Evolutionary conservation across 176 grass and related monocot genomes (phyloP), one percentile per base, ranked within the genome.

Genomic region (Ensete glaucum): DNA sequence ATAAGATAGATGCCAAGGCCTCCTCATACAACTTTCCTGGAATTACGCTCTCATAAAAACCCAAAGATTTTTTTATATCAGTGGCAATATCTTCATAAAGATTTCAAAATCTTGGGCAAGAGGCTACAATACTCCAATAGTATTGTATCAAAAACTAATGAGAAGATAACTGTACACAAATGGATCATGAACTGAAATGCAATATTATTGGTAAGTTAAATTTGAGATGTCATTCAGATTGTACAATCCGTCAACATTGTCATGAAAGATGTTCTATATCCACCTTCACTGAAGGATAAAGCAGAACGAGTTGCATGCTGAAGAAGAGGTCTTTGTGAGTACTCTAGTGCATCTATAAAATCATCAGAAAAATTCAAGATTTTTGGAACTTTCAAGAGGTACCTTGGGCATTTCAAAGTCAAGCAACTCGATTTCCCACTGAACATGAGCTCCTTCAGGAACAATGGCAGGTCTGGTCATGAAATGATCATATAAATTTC

Each of bases 351-450:
- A 60, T 60, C 57, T n/a, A 50, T 8, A 69, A 50, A 69, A 50
- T 9, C n/a, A 13, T 50, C 9, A 11, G 9, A n/a, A 15, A 16
- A 17, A 69, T 17, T 34, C 50, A 16, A 20, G 10, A 50, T 43
- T 43, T 43, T 43, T 43, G 34, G 34, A 43, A 43, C 34, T 43
- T 43, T 43, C 34, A 43, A 43, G 34, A 43, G 34, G 34, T 88
- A 98, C 94, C 85, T 88, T 98, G 20, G 94, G 86, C 70, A 81
- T 88, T 83, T 98, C 90, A 78, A 98, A 98, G 71, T 88, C 90
- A 87, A 93, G 84, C 78, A 98, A 74, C 82, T 98, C 88, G 74
- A 98, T 89, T 83, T 93, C 94, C 94, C 94, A 98, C 76, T 68
- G 88, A 75, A 98, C 88, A 87, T 82, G 58, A 82, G 88, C 88